Base-by-base conservation (phyloP, 1,139 yeast genomes). In the Geotrichum candidum region DNA sequence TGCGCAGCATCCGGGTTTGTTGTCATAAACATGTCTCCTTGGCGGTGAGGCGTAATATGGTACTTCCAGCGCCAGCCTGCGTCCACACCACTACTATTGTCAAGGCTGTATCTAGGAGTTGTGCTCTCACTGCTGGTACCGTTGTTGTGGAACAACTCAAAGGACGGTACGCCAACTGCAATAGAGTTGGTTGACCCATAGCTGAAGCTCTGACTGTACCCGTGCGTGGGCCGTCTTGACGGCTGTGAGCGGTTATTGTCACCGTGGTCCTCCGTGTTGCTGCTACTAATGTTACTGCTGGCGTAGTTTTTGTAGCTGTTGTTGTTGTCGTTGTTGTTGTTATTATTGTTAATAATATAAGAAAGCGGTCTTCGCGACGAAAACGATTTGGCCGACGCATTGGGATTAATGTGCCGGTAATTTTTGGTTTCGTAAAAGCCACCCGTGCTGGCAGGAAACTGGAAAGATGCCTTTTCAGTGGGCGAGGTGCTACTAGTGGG, bases 291-390 rank as follows among this genome's bases (percentile, higher is more conserved):
- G 29, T 53, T 54, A 31, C 11, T 25, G 51, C 7, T 22, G 58
- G 6, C 48, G 53, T 46, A 46, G 38, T 18, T 56, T 38, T 4
- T 25, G 27, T 25, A 33, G 38, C 3, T 29, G 29, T 53, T 54
- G 23, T 13, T 50, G 10, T 18, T 46, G 48, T 53, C 53, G 33
- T 18, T 56, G 50, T 4, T 50, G 38, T 11, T 29, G 29, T 53
- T 54, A 23, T 13, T 25, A 29, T 15, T 22, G 58, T 33, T 50
- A 10, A n/a, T 45, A 18, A 56, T 25, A 22, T 56, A 56, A 11
- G 58, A 56, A n/a, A 56, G 50, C 33, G 58, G 58, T n/a, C 58
- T 45, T 35, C 54, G 25, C 33, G 54, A 15, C 6, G 58, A 56
- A n/a, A 56, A 56, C 10, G 58, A 56, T 13, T 31, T 33, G 4